phyloP scores from a whole-genome alignment of 139 green algal species.

The Auxenochlorella pyrenoidosa region DNA sequence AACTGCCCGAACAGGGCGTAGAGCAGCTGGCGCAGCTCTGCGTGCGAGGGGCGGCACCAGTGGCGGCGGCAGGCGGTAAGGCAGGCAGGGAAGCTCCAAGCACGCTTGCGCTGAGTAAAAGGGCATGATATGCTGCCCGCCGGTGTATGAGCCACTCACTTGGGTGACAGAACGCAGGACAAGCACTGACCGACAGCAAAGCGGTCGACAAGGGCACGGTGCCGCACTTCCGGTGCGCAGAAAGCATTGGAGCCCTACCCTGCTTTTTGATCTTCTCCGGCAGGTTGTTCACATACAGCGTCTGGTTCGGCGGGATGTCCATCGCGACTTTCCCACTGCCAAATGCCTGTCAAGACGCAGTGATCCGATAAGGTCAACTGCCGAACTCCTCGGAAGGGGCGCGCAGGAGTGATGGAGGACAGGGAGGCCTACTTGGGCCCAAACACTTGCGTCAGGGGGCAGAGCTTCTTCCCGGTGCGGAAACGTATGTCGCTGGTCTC shows the following conservation, averaged over 20 bases:
- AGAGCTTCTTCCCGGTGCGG: too few relatives aligned
- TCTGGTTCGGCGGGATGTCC: conserved; percentile 88
- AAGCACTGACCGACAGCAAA: neutral
- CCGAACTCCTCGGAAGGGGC: neutral
- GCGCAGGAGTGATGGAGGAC: neutral
- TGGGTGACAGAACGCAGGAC: too few relatives aligned
- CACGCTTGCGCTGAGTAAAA: too few relatives aligned
- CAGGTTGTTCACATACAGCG: conserved; percentile 96
- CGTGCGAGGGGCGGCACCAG: neutral
- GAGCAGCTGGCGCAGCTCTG: conserved; percentile 94
- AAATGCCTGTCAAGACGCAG: neutral
- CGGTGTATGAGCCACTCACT: too few relatives aligned
- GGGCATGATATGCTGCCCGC: too few relatives aligned
- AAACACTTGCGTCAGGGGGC: neutral
- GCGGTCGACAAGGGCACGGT: neutral
- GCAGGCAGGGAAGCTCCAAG: too few relatives aligned
- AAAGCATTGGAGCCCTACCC: conserved; percentile 54
- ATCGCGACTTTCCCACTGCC: neutral
- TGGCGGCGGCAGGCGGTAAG: neutral
- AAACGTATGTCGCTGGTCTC: too few relatives aligned
- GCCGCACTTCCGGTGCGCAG: too few relatives aligned
- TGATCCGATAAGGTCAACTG: neutral
- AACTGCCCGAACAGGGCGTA: conserved; percentile 98
- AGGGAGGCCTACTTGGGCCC: neutral
- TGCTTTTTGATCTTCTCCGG: conserved; percentile 97